Evolutionary conservation across 202 grass and related monocot species (phyloP).

Genomic region (Digitaria exilis): DNA sequence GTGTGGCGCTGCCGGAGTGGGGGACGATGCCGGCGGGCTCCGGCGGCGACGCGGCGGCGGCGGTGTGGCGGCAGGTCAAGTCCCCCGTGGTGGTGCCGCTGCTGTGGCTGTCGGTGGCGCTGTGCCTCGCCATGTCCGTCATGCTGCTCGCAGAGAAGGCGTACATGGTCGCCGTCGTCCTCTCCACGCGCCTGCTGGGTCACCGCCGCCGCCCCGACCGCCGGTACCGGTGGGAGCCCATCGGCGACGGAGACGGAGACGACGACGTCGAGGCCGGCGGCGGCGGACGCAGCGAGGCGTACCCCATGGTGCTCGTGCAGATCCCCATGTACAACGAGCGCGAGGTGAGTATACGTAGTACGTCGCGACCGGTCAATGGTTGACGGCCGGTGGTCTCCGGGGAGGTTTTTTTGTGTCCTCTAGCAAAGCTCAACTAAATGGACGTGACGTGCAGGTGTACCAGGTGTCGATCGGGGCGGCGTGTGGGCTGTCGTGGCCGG

Average conservation of each 20-base stretch:
- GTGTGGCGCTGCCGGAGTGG: constrained; percentile 34
- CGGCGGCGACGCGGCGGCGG: constrained; percentile 35
- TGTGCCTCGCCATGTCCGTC: constrained; percentile 79
- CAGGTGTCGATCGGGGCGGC: constrained; percentile 85
- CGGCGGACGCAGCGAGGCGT: constrained; percentile 44
- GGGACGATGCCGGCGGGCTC: constrained; percentile 30
- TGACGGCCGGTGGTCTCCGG: too few species aligned
- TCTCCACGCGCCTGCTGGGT: constrained; percentile 50
- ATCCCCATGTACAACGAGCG: constrained; percentile 96
- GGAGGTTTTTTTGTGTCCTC: background rate
- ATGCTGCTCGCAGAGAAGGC: constrained; percentile 83
- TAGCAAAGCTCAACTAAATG: too few species aligned
- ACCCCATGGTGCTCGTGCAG: constrained; percentile 86
- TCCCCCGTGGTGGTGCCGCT: constrained; percentile 72
- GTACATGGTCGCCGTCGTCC: constrained; percentile 70
- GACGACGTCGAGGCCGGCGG: constrained; percentile 56
- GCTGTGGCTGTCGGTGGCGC: constrained; percentile 52
- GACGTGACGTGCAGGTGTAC: constrained; percentile 68
- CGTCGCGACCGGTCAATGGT: too few species aligned
- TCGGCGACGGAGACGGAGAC: constrained; percentile 30
- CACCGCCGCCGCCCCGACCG: constrained; percentile 50
- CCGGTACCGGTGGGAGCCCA: constrained; percentile 67
- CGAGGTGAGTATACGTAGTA: constrained; percentile 40
- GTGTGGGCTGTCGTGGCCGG: constrained; percentile 79
- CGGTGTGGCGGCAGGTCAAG: constrained; percentile 63